Conservation (phyloP, 2,329 filamentous ascomycete genomes). For the Cadophora malorum region DNA sequence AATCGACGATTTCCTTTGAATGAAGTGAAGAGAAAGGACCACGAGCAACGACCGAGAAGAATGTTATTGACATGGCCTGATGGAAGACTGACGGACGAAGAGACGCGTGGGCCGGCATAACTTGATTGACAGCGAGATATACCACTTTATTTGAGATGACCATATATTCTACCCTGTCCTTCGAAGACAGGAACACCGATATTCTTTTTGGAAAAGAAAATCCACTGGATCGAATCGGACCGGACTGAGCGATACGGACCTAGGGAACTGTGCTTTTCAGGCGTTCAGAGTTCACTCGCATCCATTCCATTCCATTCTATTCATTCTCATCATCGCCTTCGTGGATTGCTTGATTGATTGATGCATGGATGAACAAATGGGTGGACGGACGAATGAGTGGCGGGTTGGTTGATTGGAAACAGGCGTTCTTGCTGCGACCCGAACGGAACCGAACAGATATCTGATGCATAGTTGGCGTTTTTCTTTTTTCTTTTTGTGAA, state of each 20-base stretch:
- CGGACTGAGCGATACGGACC: background rate
- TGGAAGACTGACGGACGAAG: background rate
- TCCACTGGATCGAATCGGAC: background rate
- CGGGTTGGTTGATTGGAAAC: constrained; percentile 3
- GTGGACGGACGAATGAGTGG: background rate
- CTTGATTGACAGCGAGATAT: constrained; percentile 1
- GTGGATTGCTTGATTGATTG: background rate
- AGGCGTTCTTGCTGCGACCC: constrained; percentile 2
- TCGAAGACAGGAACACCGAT: background rate
- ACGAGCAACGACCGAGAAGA: constrained; percentile 13
- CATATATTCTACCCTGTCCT: constrained; percentile 14
- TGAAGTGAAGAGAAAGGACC: constrained; percentile 16
- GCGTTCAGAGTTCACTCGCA: constrained; percentile 9
- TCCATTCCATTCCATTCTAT: background rate
- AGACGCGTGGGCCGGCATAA: background rate
- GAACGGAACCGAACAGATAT: background rate
- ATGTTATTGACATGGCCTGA: background rate
- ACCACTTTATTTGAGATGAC: constrained; percentile 19
- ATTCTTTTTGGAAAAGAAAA: constrained; percentile 1
- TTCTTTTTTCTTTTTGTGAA: background rate
- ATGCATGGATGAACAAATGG: background rate
- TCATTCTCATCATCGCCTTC: background rate
- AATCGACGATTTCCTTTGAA: constrained; percentile 77
- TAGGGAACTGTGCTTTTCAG: constrained; percentile 4
- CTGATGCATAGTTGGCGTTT: constrained; percentile 16